These are phyloP conservation scores for Pseudogymnoascus sp. DNA, from an alignment of 2,329 filamentous ascomycete genomes.

Conservation along the genomic window DNA sequence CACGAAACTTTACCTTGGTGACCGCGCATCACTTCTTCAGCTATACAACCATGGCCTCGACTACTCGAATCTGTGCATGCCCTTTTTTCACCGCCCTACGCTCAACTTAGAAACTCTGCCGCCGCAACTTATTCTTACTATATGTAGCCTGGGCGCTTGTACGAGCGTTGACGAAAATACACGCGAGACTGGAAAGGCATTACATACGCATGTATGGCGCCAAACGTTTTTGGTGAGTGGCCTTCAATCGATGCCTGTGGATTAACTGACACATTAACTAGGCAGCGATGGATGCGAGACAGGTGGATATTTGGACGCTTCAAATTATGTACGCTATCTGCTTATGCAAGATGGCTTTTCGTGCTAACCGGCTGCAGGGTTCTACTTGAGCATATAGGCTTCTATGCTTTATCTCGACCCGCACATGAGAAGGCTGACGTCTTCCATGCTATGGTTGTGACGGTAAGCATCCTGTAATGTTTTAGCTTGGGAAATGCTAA, in stretches of 20 bases:
- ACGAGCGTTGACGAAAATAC: conserved; percentile 11
- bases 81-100: conserved; percentile 20
- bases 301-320: conserved; percentile 20
- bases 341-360: not conserved
- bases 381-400: conserved; percentile 20
- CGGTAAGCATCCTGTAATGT: conserved; percentile 13
- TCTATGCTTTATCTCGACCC: conserved; percentile 18
- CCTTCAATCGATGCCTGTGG: not conserved
- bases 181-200: conserved; percentile 8
- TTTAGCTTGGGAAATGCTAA: not conserved
- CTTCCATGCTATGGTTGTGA: conserved; percentile 21
- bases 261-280: not conserved
- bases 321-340: conserved; percentile 17
- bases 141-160: conserved; percentile 19
- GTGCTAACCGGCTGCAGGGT: conserved; percentile 13
- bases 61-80: conserved; percentile 21
- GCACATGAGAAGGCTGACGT: conserved; percentile 23
- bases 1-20: conserved; percentile 1
- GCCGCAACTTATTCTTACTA: conserved; percentile 16
- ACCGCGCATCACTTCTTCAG: not conserved
- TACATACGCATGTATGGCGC: conserved; percentile 11
- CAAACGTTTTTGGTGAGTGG: conserved; percentile 1
- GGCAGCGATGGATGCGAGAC: conserved; percentile 10
- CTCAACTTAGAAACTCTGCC: conserved; percentile 15
- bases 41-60: conserved; percentile 14